Evolutionary conservation across 768 basidiomycete genomes (phyloP).

Genomic region (Porpolomopsis calyptriformis): DNA sequence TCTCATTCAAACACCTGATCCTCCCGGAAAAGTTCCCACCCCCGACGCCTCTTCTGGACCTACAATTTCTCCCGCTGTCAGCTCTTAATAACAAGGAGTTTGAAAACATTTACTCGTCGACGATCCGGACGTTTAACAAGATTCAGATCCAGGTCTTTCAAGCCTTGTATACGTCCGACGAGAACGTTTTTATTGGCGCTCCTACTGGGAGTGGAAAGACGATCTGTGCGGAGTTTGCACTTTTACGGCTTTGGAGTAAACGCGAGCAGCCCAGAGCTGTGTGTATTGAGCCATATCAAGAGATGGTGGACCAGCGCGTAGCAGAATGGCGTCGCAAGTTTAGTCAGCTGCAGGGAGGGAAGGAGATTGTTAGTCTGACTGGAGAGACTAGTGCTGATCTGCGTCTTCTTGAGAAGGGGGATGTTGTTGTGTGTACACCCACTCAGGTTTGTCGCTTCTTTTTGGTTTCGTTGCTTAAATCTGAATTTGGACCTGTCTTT

Average conservation of each 20-base stretch:
- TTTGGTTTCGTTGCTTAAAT: constrained; percentile 13
- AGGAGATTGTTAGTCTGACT: constrained; percentile 87
- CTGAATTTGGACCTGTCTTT: constrained; percentile 3
- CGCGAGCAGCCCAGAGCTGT: constrained; percentile 73
- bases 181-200: constrained; percentile 94
- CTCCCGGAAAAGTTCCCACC: constrained; percentile 94
- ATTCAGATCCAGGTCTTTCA: constrained; percentile 99
- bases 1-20: constrained; percentile 96
- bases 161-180: constrained; percentile 90
- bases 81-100: constrained; percentile 92
- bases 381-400: constrained; percentile 92
- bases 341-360: constrained; percentile 71
- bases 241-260: constrained; percentile 92
- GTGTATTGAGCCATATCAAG: constrained; percentile 93
- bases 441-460: constrained; percentile 47
- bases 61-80: constrained; percentile 80
- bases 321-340: constrained; percentile 87
- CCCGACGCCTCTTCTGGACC: constrained; percentile 85
- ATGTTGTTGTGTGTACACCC: constrained; percentile 92
- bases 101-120: constrained; percentile 73
- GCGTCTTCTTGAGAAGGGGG: constrained; percentile 79
- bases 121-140: constrained; percentile 88
- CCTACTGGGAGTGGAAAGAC: constrained; percentile 98
- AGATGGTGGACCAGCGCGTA: constrained; percentile 90
- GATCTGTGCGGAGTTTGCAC: constrained; percentile 91